phyloP scores from a whole-genome alignment of 1,139 yeast genomes.

The Trichomonascaceae sp. region DNA sequence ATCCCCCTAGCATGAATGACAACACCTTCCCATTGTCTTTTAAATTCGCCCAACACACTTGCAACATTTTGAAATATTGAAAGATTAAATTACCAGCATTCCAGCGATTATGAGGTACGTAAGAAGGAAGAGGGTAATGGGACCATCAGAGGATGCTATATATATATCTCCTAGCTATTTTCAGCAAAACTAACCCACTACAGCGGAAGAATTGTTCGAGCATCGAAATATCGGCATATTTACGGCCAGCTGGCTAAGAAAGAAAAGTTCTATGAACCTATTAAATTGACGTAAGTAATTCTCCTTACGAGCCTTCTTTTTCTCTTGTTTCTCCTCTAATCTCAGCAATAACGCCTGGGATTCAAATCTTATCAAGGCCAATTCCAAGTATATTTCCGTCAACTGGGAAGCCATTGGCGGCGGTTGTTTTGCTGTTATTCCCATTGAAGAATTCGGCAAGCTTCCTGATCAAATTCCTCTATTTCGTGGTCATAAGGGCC shows the following conservation, averaged over 20 bases:
- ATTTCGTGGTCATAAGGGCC: constrained; percentile 92
- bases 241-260: constrained; percentile 88
- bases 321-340: not conserved
- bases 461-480: constrained; percentile 90
- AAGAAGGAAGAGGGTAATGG: not conserved
- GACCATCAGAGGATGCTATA: no score
- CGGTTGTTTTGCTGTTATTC: constrained; percentile 93
- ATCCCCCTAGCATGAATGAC: not conserved
- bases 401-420: constrained; percentile 97
- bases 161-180: no score
- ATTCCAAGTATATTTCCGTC: constrained; percentile 78
- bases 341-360: constrained; percentile 90
- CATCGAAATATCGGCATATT: constrained; percentile 93
- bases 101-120: constrained; percentile 2
- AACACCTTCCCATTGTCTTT: not conserved
- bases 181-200: not conserved
- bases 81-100: not conserved
- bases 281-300: constrained; percentile 37
- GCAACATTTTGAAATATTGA: not conserved
- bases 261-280: constrained; percentile 83
- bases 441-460: constrained; percentile 81
- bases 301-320: not conserved
- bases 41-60: not conserved
- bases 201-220: constrained; percentile 91
- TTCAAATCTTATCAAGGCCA: constrained; percentile 46